phyloP scores from a whole-genome alignment of 805 yeast species.

The Cyberlindnera mycetangii region DNA sequence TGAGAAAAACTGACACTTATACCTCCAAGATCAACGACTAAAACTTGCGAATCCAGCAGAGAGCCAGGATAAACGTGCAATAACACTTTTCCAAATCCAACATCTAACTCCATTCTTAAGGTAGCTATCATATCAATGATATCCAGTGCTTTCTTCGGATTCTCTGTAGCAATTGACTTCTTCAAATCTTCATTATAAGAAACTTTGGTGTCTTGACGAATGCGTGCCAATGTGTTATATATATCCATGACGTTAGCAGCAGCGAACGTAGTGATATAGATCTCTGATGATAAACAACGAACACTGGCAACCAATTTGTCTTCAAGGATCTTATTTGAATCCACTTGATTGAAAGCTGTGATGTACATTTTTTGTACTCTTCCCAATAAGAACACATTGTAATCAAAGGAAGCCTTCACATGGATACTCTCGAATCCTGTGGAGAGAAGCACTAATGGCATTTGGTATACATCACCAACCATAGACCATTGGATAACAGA shows the following conservation, averaged over 20 bases:
- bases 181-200: constrained; percentile 75
- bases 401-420: constrained; percentile 72
- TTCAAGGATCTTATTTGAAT: constrained; percentile 39
- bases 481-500: constrained; percentile 73
- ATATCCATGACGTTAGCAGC: constrained; percentile 83
- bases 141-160: constrained; percentile 20
- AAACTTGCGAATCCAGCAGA: constrained; percentile 71
- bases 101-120: constrained; percentile 66
- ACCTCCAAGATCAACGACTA: constrained; percentile 57
- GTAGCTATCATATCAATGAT: constrained; percentile 31
- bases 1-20: constrained; percentile 53
- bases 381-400: constrained; percentile 75
- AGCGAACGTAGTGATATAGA: constrained; percentile 78
- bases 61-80: constrained; percentile 81
- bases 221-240: constrained; percentile 62
- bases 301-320: constrained; percentile 60
- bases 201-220: constrained; percentile 66
- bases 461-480: constrained; percentile 39
- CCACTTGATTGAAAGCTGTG: constrained; percentile 68
- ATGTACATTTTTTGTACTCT: constrained; percentile 45
- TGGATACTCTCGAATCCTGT: constrained; percentile 55
- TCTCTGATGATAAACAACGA: constrained; percentile 48
- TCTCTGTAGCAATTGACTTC: constrained; percentile 39
- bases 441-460: constrained; percentile 68
- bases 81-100: constrained; percentile 52